Percentiles rank a stretch among this genome's conserved stretches.
Conservation (phyloP, 169 alveolate species). For the Cryptosporidium ubiquitum region DNA sequence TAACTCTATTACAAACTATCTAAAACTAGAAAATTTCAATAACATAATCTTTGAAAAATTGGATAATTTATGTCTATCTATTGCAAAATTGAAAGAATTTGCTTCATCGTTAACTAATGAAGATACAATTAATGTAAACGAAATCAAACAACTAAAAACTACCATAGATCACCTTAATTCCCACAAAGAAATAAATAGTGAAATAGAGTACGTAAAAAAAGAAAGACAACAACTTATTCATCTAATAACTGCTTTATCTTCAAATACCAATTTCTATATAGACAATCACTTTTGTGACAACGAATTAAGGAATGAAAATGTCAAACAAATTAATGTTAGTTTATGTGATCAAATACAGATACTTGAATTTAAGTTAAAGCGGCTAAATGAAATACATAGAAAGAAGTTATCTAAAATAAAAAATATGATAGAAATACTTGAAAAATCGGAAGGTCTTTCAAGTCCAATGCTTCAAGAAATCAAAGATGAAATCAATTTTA, state of each 20-base stretch:
- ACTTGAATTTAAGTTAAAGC: slow-evolving; percentile 35
- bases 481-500: neutral
- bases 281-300: neutral
- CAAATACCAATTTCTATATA: neutral
- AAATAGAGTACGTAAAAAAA: neutral
- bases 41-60: neutral
- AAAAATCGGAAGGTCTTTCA: neutral
- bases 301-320: slow-evolving; percentile 5
- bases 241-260: neutral
- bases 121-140: neutral
- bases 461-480: slow-evolving; percentile 2
- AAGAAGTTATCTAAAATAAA: neutral
- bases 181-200: neutral
- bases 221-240: slow-evolving; percentile 8
- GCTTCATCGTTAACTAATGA: neutral
- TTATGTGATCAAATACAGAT: slow-evolving; percentile 49
- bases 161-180: neutral
- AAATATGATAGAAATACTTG: slow-evolving; percentile 21
- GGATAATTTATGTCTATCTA: neutral
- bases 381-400: slow-evolving; percentile 7
- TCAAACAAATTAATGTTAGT: slow-evolving; percentile 28
- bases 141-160: neutral
- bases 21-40: neutral
- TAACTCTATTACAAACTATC: neutral
- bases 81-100: neutral